These are phyloP conservation scores for Evernia prunastri DNA, from an alignment of 495 filamentous ascomycete species.

Conservation along the genomic window DNA sequence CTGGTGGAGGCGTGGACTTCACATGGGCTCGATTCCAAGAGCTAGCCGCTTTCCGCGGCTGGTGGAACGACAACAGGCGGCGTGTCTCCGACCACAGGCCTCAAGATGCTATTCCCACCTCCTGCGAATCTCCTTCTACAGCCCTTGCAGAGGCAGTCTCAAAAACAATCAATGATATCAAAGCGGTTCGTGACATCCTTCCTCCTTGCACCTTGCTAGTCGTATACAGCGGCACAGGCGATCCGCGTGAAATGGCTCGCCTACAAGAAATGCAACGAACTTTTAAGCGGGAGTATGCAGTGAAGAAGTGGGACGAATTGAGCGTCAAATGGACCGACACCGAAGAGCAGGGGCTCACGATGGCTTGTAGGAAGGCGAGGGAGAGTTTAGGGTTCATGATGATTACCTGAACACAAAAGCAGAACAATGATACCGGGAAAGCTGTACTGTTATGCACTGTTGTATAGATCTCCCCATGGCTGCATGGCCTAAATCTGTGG, in stretches of 20 bases:
- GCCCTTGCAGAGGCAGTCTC: constrained; percentile 42
- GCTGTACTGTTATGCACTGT: neutral
- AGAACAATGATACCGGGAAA: neutral
- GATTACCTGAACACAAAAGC: constrained; percentile 58
- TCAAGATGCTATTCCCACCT: constrained; percentile 27
- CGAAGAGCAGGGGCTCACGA: constrained; percentile 72
- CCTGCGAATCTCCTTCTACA: constrained; percentile 18
- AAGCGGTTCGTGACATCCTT: constrained; percentile 63
- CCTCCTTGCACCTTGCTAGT: constrained; percentile 82
- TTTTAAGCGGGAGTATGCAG: constrained; percentile 69
- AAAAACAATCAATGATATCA: constrained; percentile 51
- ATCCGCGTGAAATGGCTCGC: constrained; percentile 69
- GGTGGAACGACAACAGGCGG: constrained; percentile 55
- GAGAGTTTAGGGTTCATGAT: constrained; percentile 75
- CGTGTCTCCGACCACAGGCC: constrained; percentile 29
- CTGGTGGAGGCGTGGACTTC: constrained; percentile 72
- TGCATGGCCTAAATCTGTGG: too few relatives aligned
- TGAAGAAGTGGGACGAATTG: constrained; percentile 80
- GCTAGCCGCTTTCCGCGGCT: constrained; percentile 73
- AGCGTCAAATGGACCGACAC: constrained; percentile 85
- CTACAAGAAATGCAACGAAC: constrained; percentile 65
- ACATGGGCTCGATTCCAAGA: constrained; percentile 83
- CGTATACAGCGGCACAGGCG: constrained; percentile 82
- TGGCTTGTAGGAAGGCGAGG: constrained; percentile 62
- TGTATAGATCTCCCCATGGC: neutral